Evolutionary conservation across 1,284 basidiomycete species (phyloP).

Genomic region (Apiotrichum sp.): DNA sequence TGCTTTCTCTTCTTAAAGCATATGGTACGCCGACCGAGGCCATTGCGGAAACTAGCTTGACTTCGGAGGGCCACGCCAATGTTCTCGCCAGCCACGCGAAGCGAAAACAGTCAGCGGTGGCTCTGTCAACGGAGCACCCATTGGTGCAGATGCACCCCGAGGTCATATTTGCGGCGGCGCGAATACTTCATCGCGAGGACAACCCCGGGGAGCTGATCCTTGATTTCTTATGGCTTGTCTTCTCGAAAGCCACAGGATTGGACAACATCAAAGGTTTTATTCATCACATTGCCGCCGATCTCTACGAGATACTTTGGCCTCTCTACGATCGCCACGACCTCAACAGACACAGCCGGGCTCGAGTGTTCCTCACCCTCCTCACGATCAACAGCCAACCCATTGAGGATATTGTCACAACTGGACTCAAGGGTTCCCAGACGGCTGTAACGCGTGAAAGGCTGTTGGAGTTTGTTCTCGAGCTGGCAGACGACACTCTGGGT

Average conservation of each 20-base stretch:
- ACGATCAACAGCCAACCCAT: conserved; percentile 27
- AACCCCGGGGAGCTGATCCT: conserved; percentile 25
- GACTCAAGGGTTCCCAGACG: neutral
- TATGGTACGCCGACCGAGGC: conserved; percentile 24
- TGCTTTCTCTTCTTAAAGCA: conserved; percentile 21
- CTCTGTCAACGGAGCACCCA: neutral
- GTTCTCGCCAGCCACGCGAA: neutral
- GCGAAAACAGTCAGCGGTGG: neutral
- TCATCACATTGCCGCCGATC: conserved; percentile 17
- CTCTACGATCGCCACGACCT: conserved; percentile 20
- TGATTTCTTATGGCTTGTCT: conserved; percentile 39
- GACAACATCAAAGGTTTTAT: conserved; percentile 33
- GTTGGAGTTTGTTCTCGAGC: conserved; percentile 28
- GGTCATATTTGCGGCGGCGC: conserved; percentile 19
- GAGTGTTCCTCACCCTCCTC: conserved; percentile 31
- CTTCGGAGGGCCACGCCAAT: neutral
- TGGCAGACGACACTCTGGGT: conserved; percentile 26
- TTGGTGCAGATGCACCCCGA: conserved; percentile 18
- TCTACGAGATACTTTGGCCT: conserved; percentile 29
- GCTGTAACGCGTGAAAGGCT: conserved; percentile 26
- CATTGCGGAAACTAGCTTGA: conserved; percentile 16
- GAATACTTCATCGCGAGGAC: conserved; percentile 9
- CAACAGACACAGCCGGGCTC: conserved; percentile 19
- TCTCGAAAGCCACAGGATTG: conserved; percentile 19
- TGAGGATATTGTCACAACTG: conserved; percentile 19